Percentiles rank a stretch among this genome's conserved stretches.
These are phyloP conservation scores for Podospora tetraspora DNA, from an alignment of 495 filamentous ascomycete genomes.

Conservation along the genomic window DNA sequence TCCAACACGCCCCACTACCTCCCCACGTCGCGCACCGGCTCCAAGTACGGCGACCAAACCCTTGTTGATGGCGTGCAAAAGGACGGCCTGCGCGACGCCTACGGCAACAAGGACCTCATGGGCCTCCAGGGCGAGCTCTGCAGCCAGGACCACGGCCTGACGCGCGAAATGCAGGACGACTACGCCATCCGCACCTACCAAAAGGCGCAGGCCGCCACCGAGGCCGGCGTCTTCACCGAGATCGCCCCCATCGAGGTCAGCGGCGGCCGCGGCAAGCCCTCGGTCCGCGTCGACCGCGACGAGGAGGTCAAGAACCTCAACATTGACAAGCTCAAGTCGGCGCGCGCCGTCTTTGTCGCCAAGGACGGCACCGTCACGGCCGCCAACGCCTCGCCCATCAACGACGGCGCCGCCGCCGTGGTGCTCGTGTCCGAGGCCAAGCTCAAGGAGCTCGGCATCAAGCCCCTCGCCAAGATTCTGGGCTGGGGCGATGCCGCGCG, in stretches of 20 bases:
- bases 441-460: slow-evolving; percentile 80
- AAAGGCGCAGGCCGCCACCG: slow-evolving; percentile 80
- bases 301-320: slow-evolving; percentile 98
- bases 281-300: slow-evolving; percentile 72
- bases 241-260: slow-evolving; percentile 86
- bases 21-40: slow-evolving; percentile 70
- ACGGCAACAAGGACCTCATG: slow-evolving; percentile 88
- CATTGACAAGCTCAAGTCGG: slow-evolving; percentile 76
- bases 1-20: slow-evolving; percentile 97
- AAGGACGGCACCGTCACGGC: slow-evolving; percentile 85
- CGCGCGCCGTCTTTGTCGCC: slow-evolving; percentile 81
- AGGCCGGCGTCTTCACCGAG: slow-evolving; percentile 74
- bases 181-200: slow-evolving; percentile 91
- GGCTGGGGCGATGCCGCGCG: slow-evolving; percentile 95
- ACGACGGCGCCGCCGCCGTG: slow-evolving; percentile 85
- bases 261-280: slow-evolving; percentile 84
- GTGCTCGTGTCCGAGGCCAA: slow-evolving; percentile 88
- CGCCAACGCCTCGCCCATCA: slow-evolving; percentile 94
- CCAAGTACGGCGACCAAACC: slow-evolving; percentile 82
- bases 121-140: slow-evolving; percentile 89
- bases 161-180: slow-evolving; percentile 78
- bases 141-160: slow-evolving; percentile 73
- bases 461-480: slow-evolving; percentile 87
- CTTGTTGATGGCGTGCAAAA: slow-evolving; percentile 86
- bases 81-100: slow-evolving; percentile 89